Conservation (phyloP, 192 early-diverging fungal species). For the Glomus cerebriforme region DNA sequence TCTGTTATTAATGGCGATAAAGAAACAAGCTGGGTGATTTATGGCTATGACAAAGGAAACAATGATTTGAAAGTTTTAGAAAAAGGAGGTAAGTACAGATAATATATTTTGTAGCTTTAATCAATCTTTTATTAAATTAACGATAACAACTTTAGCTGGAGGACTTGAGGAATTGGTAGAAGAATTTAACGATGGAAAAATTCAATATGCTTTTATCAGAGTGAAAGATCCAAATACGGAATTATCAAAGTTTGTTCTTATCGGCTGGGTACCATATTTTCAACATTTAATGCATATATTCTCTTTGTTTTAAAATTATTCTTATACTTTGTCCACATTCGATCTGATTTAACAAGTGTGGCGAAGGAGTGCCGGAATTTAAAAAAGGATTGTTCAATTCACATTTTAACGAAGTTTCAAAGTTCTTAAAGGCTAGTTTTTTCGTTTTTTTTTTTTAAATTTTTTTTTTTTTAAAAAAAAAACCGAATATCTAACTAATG, state of each 20-base stretch:
- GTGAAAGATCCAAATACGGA: conserved; percentile 86
- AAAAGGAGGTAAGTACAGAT: conserved; percentile 50
- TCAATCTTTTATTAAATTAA: neutral
- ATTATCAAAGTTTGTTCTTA: conserved; percentile 87
- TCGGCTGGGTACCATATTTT: conserved; percentile 75
- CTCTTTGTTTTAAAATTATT: neutral
- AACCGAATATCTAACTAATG: neutral
- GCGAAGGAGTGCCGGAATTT: conserved; percentile 88
- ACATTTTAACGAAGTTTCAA: conserved; percentile 81
- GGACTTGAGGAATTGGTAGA: conserved; percentile 88
- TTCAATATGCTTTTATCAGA: conserved; percentile 84
- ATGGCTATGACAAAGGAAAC: conserved; percentile 73
- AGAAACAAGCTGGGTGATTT: conserved; percentile 73
- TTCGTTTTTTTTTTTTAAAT: neutral
- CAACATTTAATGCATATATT: neutral
- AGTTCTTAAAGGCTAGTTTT: conserved; percentile 69
- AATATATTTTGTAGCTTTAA: neutral
- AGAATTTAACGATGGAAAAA: conserved; percentile 87
- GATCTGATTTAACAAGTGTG: conserved; percentile 61
- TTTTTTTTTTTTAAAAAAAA: no score
- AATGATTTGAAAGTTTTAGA: conserved; percentile 66
- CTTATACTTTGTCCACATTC: neutral
- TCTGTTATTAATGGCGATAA: conserved; percentile 58
- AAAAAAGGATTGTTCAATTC: conserved; percentile 87
- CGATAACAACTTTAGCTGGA: conserved; percentile 45